Percentiles rank a stretch among this genome's conserved stretches.
These are phyloP conservation scores for Fomitopsis pinicola DNA, from an alignment of 1,284 basidiomycete species.

Conservation along the genomic window DNA sequence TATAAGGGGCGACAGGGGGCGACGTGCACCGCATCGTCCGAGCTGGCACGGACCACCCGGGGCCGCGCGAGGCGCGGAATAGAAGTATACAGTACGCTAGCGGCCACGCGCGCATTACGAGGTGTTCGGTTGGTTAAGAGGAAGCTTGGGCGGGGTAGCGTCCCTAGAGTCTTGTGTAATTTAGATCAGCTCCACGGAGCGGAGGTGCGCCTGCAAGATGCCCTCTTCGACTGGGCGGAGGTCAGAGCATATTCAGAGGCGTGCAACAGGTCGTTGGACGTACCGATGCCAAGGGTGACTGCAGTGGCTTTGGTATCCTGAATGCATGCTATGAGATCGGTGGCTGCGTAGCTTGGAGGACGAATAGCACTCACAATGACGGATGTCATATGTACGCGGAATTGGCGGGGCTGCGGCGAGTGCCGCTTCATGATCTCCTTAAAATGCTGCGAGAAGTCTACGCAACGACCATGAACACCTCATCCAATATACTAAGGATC, in stretches of 20 bases:
- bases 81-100: not conserved
- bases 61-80: not conserved
- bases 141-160: not conserved
- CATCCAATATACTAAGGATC: not conserved
- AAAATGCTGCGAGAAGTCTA: conserved; percentile 39
- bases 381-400: conserved; percentile 70
- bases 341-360: not conserved
- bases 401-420: conserved; percentile 48
- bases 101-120: not conserved
- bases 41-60: not conserved
- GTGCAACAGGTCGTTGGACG: conserved; percentile 15
- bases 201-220: conserved; percentile 49
- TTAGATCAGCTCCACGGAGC: conserved; percentile 50
- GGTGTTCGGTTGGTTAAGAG: not conserved
- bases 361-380: conserved; percentile 50
- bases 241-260: not conserved
- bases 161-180: not conserved
- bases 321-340: not conserved
- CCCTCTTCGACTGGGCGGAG: conserved; percentile 37
- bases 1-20: not conserved
- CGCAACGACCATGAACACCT: not conserved
- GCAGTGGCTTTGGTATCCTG: conserved; percentile 69
- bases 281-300: conserved; percentile 58
- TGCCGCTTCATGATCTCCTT: conserved; percentile 35
- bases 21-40: not conserved